Conservation (phyloP, 805 yeast genomes). For the Metschnikowia dekortorum region DNA sequence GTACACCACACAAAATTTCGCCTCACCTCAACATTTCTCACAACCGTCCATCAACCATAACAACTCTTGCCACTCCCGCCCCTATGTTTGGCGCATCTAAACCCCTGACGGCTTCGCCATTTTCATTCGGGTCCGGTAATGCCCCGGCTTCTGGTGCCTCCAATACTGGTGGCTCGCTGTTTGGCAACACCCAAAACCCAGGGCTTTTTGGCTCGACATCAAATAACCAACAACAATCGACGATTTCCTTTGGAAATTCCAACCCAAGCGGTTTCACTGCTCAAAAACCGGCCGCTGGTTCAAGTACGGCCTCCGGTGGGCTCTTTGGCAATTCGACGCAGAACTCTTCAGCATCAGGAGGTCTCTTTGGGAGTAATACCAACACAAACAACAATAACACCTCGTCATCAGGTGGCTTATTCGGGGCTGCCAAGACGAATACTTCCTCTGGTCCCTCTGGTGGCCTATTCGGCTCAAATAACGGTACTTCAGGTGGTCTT, state of each 20-base stretch:
- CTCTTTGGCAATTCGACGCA: conserved; percentile 10
- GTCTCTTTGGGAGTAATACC: conserved; percentile 22
- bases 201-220: conserved; percentile 11
- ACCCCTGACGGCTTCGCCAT: conserved; percentile 5
- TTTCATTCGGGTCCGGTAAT: conserved; percentile 9
- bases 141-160: conserved; percentile 6
- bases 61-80: neutral
- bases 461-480: conserved; percentile 2
- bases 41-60: conserved; percentile 1
- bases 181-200: conserved; percentile 10
- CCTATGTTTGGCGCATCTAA: conserved; percentile 15
- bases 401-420: conserved; percentile 28
- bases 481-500: conserved; percentile 30
- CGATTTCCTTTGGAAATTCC: neutral
- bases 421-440: conserved; percentile 15
- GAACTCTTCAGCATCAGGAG: conserved; percentile 9
- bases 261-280: conserved; percentile 13
- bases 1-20: conserved; percentile 6
- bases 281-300: conserved; percentile 5
- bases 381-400: conserved; percentile 16
- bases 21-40: conserved; percentile 2
- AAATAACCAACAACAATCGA: neutral
- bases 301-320: conserved; percentile 4
- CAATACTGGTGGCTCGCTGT: conserved; percentile 8
- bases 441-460: neutral